phyloP scores from a whole-genome alignment of 495 filamentous ascomycete species.

The Penicillium chermesinum region DNA sequence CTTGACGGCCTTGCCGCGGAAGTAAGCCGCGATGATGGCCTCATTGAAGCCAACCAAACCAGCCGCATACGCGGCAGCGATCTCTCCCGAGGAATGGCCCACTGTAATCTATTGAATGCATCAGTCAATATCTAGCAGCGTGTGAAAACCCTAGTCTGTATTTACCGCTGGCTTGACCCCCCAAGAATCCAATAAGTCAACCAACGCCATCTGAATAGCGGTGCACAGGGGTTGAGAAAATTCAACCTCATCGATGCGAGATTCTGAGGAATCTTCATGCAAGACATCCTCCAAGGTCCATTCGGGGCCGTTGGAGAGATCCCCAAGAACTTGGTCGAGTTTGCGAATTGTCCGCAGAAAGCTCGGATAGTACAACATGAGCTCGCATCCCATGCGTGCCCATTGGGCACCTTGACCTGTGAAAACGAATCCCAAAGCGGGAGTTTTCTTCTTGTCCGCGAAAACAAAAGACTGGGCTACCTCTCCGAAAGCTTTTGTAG shows the following conservation, averaged over 20 bases:
- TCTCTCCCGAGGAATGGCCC: slow-evolving; percentile 63
- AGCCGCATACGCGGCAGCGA: slow-evolving; percentile 58
- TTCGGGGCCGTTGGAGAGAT: too few relatives aligned
- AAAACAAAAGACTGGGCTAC: not conserved
- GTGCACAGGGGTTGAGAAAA: slow-evolving; percentile 39
- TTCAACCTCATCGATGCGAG: slow-evolving; percentile 17
- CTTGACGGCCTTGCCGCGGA: slow-evolving; percentile 20
- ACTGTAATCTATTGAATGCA: too few relatives aligned
- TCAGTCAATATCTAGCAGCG: too few relatives aligned
- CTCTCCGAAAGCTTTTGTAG: not conserved
- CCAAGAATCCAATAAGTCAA: slow-evolving; percentile 40
- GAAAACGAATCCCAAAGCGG: slow-evolving; percentile 53
- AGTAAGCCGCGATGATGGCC: slow-evolving; percentile 35
- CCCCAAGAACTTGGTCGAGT: slow-evolving; percentile 11
- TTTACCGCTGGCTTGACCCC: slow-evolving; percentile 45
- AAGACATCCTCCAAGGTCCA: slow-evolving; percentile 22
- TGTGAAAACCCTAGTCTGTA: too few relatives aligned
- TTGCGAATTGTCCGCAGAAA: slow-evolving; percentile 23
- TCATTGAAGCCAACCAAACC: slow-evolving; percentile 34
- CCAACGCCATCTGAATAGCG: slow-evolving; percentile 47
- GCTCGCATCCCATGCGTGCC: slow-evolving; percentile 32
- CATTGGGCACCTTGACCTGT: slow-evolving; percentile 67
- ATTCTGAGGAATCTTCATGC: not conserved
- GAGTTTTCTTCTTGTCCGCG: not conserved
- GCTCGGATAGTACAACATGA: slow-evolving; percentile 20